Evolutionary conservation across 495 filamentous ascomycete species (phyloP).

Genomic region (Penicillium mononematosum): DNA sequence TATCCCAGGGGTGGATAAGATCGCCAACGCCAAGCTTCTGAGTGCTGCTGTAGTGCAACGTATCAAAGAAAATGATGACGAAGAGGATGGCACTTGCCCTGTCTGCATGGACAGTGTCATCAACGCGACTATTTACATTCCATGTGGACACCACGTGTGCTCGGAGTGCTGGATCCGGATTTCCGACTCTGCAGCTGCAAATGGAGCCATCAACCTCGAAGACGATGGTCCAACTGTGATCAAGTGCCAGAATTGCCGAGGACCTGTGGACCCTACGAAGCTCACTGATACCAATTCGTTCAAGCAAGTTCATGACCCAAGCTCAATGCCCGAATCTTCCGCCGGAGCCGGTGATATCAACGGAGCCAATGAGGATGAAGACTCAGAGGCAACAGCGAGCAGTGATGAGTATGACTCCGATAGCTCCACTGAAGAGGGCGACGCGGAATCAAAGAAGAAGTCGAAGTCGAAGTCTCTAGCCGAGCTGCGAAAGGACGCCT

Average conservation of each 20-base stretch:
- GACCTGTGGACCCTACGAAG: slow-evolving; percentile 58
- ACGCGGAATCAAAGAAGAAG: slow-evolving; percentile 62
- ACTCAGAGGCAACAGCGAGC: slow-evolving; percentile 32
- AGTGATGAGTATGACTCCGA: slow-evolving; percentile 38
- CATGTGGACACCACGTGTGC: slow-evolving; percentile 84
- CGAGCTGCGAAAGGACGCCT: slow-evolving; percentile 22
- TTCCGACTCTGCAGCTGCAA: slow-evolving; percentile 58
- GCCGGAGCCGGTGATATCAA: slow-evolving; percentile 8
- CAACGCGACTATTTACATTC: slow-evolving; percentile 77
- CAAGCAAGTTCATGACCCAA: slow-evolving; percentile 67
- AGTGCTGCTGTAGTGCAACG: slow-evolving; percentile 60
- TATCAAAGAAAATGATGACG: slow-evolving; percentile 59
- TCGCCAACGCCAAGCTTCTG: slow-evolving; percentile 65
- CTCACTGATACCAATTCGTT: slow-evolving; percentile 75
- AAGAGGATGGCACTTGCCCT: slow-evolving; percentile 58
- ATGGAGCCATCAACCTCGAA: slow-evolving; percentile 31
- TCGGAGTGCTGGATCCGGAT: slow-evolving; percentile 75
- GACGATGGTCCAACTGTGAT: slow-evolving; percentile 55
- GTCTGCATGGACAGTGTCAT: slow-evolving; percentile 76
- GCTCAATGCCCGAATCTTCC: slow-evolving; percentile 24
- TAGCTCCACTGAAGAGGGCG: slow-evolving; percentile 40
- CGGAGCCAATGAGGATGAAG: slow-evolving; percentile 32
- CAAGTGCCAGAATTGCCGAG: slow-evolving; percentile 77
- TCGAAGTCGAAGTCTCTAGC: slow-evolving; percentile 61
- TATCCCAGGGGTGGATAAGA: slow-evolving; percentile 61